phyloP scores from a whole-genome alignment of 192 early-diverging fungal genomes.

The Funneliformis geosporum region DNA sequence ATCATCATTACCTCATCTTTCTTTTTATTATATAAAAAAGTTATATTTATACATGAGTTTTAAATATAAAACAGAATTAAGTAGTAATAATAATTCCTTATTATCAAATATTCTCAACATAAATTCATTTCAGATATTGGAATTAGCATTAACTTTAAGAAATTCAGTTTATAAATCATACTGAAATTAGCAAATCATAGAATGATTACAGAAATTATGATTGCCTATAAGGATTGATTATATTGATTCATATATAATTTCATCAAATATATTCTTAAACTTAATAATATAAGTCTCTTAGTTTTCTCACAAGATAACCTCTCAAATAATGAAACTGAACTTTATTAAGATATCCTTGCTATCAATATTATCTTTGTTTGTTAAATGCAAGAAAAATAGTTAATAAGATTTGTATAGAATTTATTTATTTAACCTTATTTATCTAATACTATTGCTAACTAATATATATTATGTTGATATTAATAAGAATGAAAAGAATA shows the following conservation, averaged over 20 bases:
- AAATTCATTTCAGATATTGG: too few species aligned
- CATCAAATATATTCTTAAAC: not conserved
- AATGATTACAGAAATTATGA: not conserved
- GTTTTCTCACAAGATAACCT: not conserved
- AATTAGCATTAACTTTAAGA: not conserved
- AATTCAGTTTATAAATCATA: slow-evolving; percentile 29
- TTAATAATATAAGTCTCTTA: not conserved
- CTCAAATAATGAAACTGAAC: not conserved
- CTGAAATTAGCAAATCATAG: too few species aligned
- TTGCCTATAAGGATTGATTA: not conserved
- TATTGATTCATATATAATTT: not conserved
- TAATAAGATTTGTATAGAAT: not conserved
- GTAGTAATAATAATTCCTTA: too few species aligned
- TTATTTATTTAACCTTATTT: not conserved
- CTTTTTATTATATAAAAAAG: too few species aligned
- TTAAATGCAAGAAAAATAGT: not conserved
- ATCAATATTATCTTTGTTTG: not conserved
- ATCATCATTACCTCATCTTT: slow-evolving; percentile 4
- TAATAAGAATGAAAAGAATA: not conserved
- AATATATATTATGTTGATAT: not conserved
- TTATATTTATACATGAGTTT: too few species aligned
- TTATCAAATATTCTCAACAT: too few species aligned
- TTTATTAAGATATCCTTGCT: not conserved
- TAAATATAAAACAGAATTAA: too few species aligned
- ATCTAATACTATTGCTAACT: slow-evolving; percentile 5